These are phyloP conservation scores for Lumnitzera littorea DNA, from an alignment of 345 rosid genomes.

Conservation along the genomic window DNA sequence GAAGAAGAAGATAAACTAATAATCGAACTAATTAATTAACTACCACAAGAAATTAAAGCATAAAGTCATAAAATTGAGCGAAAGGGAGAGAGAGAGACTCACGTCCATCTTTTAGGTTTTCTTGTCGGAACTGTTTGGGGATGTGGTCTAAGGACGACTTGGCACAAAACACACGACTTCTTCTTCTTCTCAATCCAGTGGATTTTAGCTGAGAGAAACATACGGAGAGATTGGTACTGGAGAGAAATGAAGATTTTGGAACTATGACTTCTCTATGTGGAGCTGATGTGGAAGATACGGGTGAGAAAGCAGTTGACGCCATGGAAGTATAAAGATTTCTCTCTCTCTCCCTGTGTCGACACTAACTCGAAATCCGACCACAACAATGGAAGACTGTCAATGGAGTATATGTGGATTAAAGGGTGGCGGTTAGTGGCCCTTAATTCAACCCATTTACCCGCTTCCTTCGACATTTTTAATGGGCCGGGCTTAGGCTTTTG, in stretches of 20 bases:
- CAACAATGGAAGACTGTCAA: too few species aligned
- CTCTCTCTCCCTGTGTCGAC: too few species aligned
- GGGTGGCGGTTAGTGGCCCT: too few species aligned
- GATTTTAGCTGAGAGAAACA: background rate
- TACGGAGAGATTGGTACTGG: background rate
- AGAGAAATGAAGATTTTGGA: constrained; percentile 11
- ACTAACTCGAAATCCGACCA: too few species aligned
- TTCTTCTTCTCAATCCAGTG: background rate
- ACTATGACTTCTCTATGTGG: background rate
- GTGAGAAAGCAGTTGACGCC: constrained; percentile 32
- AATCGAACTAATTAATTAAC: background rate
- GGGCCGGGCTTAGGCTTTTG: too few species aligned
- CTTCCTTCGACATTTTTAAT: too few species aligned
- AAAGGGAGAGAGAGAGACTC: constrained; percentile 14
- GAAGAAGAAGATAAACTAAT: background rate
- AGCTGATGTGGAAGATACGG: constrained; percentile 6
- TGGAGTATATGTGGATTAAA: too few species aligned
- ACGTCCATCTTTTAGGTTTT: constrained; percentile 80
- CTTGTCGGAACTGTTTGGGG: constrained; percentile 70
- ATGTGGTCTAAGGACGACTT: constrained; percentile 38
- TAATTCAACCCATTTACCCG: too few species aligned
- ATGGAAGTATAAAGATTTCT: constrained; percentile 16
- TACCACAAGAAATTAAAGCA: background rate
- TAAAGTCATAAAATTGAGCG: background rate
- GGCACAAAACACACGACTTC: background rate